Conservation (phyloP, 2,329 filamentous ascomycete species). For the Colletotrichum godetiae region DNA sequence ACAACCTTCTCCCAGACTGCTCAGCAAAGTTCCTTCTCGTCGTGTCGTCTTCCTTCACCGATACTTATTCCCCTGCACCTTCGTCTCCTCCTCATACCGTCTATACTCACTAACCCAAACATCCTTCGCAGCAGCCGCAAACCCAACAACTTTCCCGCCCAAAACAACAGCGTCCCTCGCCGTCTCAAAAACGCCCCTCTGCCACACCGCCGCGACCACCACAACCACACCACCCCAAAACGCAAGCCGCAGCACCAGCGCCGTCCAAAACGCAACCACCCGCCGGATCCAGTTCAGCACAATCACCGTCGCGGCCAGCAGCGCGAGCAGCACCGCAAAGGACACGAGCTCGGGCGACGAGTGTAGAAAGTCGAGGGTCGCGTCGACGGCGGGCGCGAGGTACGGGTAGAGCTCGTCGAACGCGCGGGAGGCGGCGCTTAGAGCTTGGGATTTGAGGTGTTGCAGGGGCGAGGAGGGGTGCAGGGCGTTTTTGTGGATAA, state of each 20-base stretch:
- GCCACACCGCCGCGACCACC: conserved; percentile 67
- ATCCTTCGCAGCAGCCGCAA: conserved; percentile 60
- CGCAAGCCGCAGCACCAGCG: conserved; percentile 69
- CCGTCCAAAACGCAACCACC: conserved; percentile 80
- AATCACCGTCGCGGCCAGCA: conserved; percentile 71
- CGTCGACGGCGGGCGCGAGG: conserved; percentile 56
- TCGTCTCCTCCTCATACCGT: conserved; percentile 63
- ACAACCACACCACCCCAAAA: conserved; percentile 73
- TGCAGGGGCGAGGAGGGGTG: conserved; percentile 58
- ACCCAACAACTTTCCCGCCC: conserved; percentile 56
- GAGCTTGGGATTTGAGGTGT: conserved; percentile 48
- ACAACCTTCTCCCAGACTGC: too few species aligned
- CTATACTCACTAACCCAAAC: conserved; percentile 70
- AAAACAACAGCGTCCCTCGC: conserved; percentile 66
- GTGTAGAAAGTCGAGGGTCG: conserved; percentile 46
- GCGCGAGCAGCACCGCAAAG: conserved; percentile 60
- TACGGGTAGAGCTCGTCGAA: conserved; percentile 51
- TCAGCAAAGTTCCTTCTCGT: background rate
- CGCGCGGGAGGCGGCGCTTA: conserved; percentile 42
- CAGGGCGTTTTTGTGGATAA: conserved; percentile 60
- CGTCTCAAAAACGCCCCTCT: conserved; percentile 74
- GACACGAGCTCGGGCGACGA: conserved; percentile 56
- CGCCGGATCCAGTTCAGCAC: conserved; percentile 78
- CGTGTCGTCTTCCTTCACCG: conserved; percentile 16
- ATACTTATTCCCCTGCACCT: conserved; percentile 37